Evolutionary conservation across 306 rosid species (phyloP).

Genomic region (Arachis stenosperma): DNA sequence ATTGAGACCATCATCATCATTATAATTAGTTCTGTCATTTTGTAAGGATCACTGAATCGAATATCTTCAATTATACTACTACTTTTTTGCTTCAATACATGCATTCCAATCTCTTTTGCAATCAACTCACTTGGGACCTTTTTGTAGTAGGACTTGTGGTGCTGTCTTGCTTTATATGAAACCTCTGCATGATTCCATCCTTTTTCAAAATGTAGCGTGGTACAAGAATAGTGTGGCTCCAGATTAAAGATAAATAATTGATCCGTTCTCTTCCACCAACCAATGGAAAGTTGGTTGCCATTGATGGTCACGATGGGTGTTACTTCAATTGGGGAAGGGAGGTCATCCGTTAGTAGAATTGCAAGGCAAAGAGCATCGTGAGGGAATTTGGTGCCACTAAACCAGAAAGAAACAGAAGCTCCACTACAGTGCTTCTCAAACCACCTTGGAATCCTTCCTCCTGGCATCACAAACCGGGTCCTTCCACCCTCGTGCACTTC

Average conservation of each 20-base stretch:
- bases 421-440: not conserved
- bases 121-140: not conserved
- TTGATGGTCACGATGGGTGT: not conserved
- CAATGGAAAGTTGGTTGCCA: not conserved
- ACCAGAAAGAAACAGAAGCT: not conserved
- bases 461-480: not conserved
- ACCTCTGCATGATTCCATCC: not conserved
- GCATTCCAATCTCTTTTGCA: not conserved
- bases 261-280: not conserved
- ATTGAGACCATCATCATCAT: not conserved
- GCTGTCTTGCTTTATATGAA: not conserved
- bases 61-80: not conserved
- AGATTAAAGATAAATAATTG: too few relatives aligned
- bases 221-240: too few relatives aligned
- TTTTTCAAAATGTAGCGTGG: too few relatives aligned
- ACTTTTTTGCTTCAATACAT: not conserved
- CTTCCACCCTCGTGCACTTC: not conserved
- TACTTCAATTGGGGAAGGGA: not conserved
- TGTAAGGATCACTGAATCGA: not conserved
- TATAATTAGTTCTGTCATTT: not conserved
- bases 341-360: not conserved
- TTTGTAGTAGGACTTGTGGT: too few relatives aligned
- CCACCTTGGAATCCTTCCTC: constrained; percentile 7
- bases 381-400: not conserved
- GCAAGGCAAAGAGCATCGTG: not conserved